These are phyloP conservation scores for Pleodorina starrii DNA, from an alignment of 139 green algal genomes.

Conservation along the genomic window DNA sequence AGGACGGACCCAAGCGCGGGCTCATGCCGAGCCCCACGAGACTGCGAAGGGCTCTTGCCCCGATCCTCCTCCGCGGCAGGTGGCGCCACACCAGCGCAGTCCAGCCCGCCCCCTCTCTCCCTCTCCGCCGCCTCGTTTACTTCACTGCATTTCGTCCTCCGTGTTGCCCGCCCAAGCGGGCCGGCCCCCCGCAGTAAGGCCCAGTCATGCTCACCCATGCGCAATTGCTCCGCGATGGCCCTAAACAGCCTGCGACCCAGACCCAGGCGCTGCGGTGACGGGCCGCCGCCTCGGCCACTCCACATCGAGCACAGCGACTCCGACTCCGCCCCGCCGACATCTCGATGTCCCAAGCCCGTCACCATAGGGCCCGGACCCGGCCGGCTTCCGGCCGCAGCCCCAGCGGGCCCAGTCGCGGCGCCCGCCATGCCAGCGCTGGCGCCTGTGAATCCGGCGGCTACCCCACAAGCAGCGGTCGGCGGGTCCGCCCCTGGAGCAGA, in stretches of 20 bases:
- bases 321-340: too few relatives aligned
- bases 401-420: too few relatives aligned
- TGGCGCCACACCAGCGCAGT: too few relatives aligned
- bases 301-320: not conserved
- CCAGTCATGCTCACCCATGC: not conserved
- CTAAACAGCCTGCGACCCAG: conserved; percentile 18
- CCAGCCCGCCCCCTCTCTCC: too few relatives aligned
- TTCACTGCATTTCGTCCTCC: too few relatives aligned
- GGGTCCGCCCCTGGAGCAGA: not conserved
- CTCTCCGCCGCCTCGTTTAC: too few relatives aligned
- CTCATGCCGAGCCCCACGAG: too few relatives aligned
- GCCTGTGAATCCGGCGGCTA: not conserved
- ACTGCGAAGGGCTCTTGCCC: too few relatives aligned
- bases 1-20: too few relatives aligned
- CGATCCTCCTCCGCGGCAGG: too few relatives aligned
- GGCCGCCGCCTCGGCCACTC: not conserved
- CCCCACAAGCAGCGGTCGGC: not conserved
- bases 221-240: conserved; percentile 28
- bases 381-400: not conserved
- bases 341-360: not conserved
- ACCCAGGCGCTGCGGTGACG: not conserved
- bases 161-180: too few relatives aligned
- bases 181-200: too few relatives aligned
- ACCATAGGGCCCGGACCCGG: not conserved
- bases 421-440: not conserved